Conservation (phyloP, 1,139 yeast genomes). For the Blastobotrys elegans region DNA sequence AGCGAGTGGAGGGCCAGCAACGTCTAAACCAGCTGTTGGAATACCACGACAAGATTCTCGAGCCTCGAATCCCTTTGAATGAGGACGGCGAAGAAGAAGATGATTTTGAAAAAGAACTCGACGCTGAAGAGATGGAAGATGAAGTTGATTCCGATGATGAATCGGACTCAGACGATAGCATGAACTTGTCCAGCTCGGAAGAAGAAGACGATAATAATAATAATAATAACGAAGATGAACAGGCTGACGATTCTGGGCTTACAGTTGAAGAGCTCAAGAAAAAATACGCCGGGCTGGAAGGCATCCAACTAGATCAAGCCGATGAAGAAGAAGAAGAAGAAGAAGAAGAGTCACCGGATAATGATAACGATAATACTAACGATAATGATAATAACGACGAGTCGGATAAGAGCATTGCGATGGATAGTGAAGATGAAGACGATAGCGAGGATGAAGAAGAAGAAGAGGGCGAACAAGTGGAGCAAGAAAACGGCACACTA, state of each 20-base stretch:
- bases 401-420: constrained; percentile 23
- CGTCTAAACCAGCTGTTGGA: constrained; percentile 86
- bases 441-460: constrained; percentile 23
- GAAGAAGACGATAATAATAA: constrained; percentile 35
- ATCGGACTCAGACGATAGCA: constrained; percentile 26
- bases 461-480: constrained; percentile 18
- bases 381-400: not conserved
- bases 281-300: constrained; percentile 55
- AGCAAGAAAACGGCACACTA: constrained; percentile 15
- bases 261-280: constrained; percentile 60
- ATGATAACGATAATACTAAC: constrained; percentile 20
- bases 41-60: constrained; percentile 84
- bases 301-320: constrained; percentile 21
- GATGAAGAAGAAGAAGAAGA: constrained; percentile 20
- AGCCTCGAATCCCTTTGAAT: constrained; percentile 62
- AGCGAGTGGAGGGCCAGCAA: constrained; percentile 75
- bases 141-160: constrained; percentile 22
- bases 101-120: constrained; percentile 25
- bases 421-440: constrained; percentile 29
- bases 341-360: constrained; percentile 25
- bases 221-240: constrained; percentile 16
- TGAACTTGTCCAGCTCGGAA: constrained; percentile 26
- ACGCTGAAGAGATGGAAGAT: constrained; percentile 24
- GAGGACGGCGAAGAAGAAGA: constrained; percentile 22
- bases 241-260: constrained; percentile 46